phyloP scores from a whole-genome alignment of 2,329 filamentous ascomycete species.

The Colletotrichum gigasporum region DNA sequence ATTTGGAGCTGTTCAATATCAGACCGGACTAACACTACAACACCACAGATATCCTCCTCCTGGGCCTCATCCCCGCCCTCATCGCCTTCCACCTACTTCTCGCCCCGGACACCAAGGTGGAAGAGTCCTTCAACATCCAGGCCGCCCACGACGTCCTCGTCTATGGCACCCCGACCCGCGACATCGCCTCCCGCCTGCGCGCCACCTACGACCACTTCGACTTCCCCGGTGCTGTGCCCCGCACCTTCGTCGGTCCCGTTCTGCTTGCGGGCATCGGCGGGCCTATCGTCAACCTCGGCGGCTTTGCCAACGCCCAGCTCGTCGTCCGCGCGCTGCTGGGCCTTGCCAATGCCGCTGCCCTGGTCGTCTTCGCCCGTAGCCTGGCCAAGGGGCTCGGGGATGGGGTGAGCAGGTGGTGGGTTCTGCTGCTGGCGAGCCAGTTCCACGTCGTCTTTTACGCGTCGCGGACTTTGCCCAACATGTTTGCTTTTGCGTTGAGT shows the following conservation, averaged over 20 bases:
- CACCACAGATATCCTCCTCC: slow-evolving; percentile 60
- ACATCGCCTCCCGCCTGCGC: slow-evolving; percentile 63
- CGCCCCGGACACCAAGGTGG: slow-evolving; percentile 94
- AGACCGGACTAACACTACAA: slow-evolving; percentile 14
- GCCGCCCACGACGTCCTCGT: slow-evolving; percentile 88
- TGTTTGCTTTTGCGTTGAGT: slow-evolving; percentile 93
- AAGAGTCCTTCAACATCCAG: slow-evolving; percentile 98
- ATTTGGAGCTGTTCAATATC: too few relatives aligned
- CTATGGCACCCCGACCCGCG: slow-evolving; percentile 75
- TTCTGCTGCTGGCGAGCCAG: slow-evolving; percentile 80
- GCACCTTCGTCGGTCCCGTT: slow-evolving; percentile 87
- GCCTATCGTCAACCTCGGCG: slow-evolving; percentile 68
- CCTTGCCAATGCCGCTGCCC: slow-evolving; percentile 74
- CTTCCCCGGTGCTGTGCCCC: slow-evolving; percentile 90
- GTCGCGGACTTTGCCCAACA: slow-evolving; percentile 91
- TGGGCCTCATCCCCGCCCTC: slow-evolving; percentile 68
- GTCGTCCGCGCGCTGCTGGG: slow-evolving; percentile 82
- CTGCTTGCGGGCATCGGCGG: slow-evolving; percentile 77
- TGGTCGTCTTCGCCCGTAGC: slow-evolving; percentile 72
- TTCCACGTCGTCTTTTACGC: slow-evolving; percentile 96
- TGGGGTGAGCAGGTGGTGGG: slow-evolving; percentile 79
- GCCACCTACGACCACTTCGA: slow-evolving; percentile 85
- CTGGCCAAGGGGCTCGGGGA: slow-evolving; percentile 75
- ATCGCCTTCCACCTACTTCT: slow-evolving; percentile 75
- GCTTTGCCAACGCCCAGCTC: slow-evolving; percentile 65